Percentiles rank a stretch among this genome's conserved stretches.
phyloP scores from a whole-genome alignment of 1,284 basidiomycete genomes.

The Ganoderma resinaceum region DNA sequence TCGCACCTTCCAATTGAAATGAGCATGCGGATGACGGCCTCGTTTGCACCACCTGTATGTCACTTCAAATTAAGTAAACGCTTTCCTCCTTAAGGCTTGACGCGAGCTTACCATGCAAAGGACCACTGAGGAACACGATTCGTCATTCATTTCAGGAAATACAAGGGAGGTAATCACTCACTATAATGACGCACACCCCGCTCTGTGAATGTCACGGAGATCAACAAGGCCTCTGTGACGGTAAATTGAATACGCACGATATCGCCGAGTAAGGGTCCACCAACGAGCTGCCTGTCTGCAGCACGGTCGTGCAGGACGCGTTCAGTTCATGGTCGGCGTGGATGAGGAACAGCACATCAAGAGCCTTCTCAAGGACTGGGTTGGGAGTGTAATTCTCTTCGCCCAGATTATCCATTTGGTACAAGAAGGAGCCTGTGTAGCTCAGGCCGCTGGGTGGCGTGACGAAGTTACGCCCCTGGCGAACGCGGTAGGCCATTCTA shows the following conservation, averaged over 20 bases:
- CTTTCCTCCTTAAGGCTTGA: background rate
- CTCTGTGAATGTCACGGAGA: slow-evolving; percentile 45
- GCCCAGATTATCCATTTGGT: slow-evolving; percentile 85
- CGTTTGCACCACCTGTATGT: slow-evolving; percentile 77
- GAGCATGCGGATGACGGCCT: slow-evolving; percentile 91
- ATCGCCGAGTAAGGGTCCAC: slow-evolving; percentile 90
- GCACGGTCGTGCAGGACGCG: slow-evolving; percentile 81
- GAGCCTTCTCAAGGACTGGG: slow-evolving; percentile 83
- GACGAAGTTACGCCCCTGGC: slow-evolving; percentile 90
- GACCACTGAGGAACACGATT: slow-evolving; percentile 59
- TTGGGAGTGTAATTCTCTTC: slow-evolving; percentile 79
- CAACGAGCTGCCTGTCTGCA: slow-evolving; percentile 87
- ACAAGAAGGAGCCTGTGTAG: slow-evolving; percentile 87
- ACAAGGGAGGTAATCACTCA: slow-evolving; percentile 46
- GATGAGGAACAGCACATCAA: slow-evolving; percentile 85
- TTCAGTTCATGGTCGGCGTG: slow-evolving; percentile 93
- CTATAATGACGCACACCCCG: slow-evolving; percentile 87
- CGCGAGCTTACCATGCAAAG: slow-evolving; percentile 66
- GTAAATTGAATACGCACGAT: slow-evolving; percentile 51
- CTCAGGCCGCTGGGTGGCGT: slow-evolving; percentile 81
- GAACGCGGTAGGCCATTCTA: slow-evolving; percentile 89
- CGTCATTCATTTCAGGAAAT: slow-evolving; percentile 1
- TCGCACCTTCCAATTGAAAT: slow-evolving; percentile 82
- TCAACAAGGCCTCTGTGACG: background rate
- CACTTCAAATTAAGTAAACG: slow-evolving; percentile 1